These are phyloP conservation scores for Glaciozyma antarctica DNA, from an alignment of 768 basidiomycete species.

Conservation along the genomic window DNA sequence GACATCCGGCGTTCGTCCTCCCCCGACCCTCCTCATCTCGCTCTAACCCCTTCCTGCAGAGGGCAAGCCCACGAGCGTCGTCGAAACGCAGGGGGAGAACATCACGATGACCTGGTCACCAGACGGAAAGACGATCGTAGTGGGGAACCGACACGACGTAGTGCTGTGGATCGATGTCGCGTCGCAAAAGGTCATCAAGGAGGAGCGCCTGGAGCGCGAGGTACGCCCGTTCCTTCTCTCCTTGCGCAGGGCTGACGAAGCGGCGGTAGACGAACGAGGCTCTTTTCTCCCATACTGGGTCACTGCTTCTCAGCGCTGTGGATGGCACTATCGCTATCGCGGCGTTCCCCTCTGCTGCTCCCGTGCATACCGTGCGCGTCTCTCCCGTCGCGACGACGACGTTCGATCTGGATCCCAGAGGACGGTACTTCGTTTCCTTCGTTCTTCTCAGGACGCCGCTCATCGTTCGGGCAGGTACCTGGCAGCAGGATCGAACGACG, in stretches of 20 bases:
- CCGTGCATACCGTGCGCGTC: conserved; percentile 14
- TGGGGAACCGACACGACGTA: conserved; percentile 24
- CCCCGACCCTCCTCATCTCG: not conserved
- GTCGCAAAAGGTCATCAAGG: conserved; percentile 11
- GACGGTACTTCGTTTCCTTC: conserved; percentile 15
- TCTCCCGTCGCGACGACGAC: conserved; percentile 12
- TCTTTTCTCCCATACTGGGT: conserved; percentile 30
- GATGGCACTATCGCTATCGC: conserved; percentile 15
- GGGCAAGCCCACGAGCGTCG: conserved; percentile 27
- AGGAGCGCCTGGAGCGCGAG: conserved; percentile 10
- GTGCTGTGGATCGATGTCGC: conserved; percentile 29
- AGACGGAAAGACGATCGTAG: conserved; percentile 27
- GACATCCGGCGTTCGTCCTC: conserved; percentile 1
- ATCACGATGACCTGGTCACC: conserved; percentile 33
- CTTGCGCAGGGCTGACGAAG: not conserved
- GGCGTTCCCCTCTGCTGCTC: conserved; percentile 23
- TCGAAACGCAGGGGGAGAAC: conserved; percentile 30
- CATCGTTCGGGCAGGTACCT: conserved; percentile 17
- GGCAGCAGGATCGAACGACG: conserved; percentile 31
- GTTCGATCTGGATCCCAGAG: conserved; percentile 32
- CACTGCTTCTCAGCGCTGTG: conserved; percentile 21
- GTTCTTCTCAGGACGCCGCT: not conserved
- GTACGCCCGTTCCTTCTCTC: not conserved
- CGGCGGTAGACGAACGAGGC: conserved; percentile 31
- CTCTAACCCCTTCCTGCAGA: not conserved